phyloP scores from a whole-genome alignment of 2,329 filamentous ascomycete genomes.

The Colletotrichum sidae region DNA sequence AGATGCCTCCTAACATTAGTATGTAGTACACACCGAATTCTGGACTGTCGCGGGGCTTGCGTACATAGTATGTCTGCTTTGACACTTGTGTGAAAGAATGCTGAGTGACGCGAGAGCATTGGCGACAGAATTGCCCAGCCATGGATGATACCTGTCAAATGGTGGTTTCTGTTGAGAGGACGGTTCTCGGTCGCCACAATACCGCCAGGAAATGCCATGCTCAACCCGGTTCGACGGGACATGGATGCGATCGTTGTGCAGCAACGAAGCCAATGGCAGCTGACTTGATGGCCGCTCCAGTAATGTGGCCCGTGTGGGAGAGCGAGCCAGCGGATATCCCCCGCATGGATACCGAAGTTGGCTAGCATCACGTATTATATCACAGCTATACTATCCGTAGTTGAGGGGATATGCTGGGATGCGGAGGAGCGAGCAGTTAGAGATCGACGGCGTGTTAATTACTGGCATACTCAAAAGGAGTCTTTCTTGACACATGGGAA shows the following conservation, averaged over 20 bases:
- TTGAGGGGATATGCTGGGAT: conserved; percentile 25
- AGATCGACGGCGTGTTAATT: conserved; percentile 20
- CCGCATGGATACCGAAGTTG: conserved; percentile 29
- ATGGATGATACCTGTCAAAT: conserved; percentile 31
- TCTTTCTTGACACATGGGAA: conserved; percentile 7
- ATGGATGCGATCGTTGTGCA: conserved; percentile 30
- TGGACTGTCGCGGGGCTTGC: no score
- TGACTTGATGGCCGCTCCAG: conserved; percentile 9
- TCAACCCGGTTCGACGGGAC: conserved; percentile 27
- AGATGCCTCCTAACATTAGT: background rate
- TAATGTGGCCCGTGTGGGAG: conserved; percentile 13
- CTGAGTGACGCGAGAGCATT: conserved; percentile 11
- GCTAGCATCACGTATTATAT: conserved; percentile 17
- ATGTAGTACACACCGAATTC: no score
- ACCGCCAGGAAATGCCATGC: conserved; percentile 16
- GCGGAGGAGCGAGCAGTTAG: conserved; percentile 19
- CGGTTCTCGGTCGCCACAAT: conserved; percentile 8
- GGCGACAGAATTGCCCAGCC: conserved; percentile 1
- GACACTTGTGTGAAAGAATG: background rate
- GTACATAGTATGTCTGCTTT: no score
- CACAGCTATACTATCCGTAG: conserved; percentile 5
- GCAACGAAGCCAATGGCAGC: conserved; percentile 3
- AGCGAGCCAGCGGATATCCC: conserved; percentile 31
- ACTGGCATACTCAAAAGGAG: conserved; percentile 3
- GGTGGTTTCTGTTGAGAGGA: conserved; percentile 24